Percentiles rank a stretch among this genome's conserved stretches.
Conservation (phyloP, 2,329 filamentous ascomycete genomes). For the Bipolaris cookei region DNA sequence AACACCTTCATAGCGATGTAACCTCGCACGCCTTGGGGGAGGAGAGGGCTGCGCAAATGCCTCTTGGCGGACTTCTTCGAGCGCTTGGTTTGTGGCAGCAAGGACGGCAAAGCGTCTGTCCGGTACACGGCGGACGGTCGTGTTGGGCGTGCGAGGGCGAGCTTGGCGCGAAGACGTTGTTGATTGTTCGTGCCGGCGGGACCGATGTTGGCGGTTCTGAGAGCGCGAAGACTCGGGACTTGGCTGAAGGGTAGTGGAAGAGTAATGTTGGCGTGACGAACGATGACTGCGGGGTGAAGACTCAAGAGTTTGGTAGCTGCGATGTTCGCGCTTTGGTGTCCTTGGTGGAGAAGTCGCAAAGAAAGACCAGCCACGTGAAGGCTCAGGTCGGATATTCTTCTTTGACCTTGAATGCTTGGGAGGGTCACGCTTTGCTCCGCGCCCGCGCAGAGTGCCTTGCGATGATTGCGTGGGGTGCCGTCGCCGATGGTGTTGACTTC, state of each 20-base stretch:
- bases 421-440: slow-evolving; percentile 47
- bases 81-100: slow-evolving; percentile 46
- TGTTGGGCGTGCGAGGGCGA: slow-evolving; percentile 44
- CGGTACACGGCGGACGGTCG: slow-evolving; percentile 41
- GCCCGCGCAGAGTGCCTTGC: slow-evolving; percentile 44
- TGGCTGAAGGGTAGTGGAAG: slow-evolving; percentile 13
- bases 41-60: slow-evolving; percentile 46
- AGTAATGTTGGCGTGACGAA: slow-evolving; percentile 35
- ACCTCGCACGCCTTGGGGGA: slow-evolving; percentile 39
- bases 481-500: slow-evolving; percentile 41
- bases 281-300: slow-evolving; percentile 40
- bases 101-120: slow-evolving; percentile 49
- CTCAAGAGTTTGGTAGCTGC: slow-evolving; percentile 38
- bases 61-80: slow-evolving; percentile 45
- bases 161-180: slow-evolving; percentile 31
- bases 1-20: slow-evolving; percentile 43
- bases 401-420: slow-evolving; percentile 42
- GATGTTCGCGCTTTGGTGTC: slow-evolving; percentile 30
- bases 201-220: slow-evolving; percentile 36
- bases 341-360: slow-evolving; percentile 43
- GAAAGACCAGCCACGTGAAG: slow-evolving; percentile 38
- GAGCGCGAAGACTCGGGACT: slow-evolving; percentile 29
- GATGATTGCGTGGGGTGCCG: slow-evolving; percentile 44
- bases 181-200: slow-evolving; percentile 38
- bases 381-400: slow-evolving; percentile 33